A percentile compares a stretch with the other conserved stretches of the same genome.
These are phyloP conservation scores for Diaporthe sp. DNA, from an alignment of 2,329 filamentous ascomycete genomes.

Conservation along the genomic window DNA sequence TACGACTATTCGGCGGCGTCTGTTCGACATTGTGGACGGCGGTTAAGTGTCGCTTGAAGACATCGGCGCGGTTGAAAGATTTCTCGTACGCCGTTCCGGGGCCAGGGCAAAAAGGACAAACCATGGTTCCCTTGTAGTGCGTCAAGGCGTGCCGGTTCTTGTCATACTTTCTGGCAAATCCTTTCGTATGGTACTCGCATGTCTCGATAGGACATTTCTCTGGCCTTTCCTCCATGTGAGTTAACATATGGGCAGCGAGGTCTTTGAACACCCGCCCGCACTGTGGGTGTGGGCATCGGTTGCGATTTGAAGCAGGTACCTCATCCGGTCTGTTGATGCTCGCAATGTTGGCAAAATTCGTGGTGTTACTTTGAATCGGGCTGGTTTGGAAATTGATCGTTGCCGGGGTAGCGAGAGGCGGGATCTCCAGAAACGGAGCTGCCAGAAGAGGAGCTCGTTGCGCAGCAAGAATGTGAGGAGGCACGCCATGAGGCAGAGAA, in stretches of 20 bases:
- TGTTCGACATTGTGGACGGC: conserved; percentile 96
- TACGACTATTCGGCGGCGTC: conserved; percentile 89
- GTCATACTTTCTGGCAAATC: conserved; percentile 97
- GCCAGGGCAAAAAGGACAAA: conserved; percentile 95
- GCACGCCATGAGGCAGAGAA: conserved; percentile 40
- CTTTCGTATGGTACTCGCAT: conserved; percentile 94
- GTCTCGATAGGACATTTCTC: conserved; percentile 96
- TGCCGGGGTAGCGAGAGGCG: conserved; percentile 32
- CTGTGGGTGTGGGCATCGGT: conserved; percentile 69
- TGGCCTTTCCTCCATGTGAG: conserved; percentile 91
- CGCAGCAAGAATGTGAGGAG: conserved; percentile 34
- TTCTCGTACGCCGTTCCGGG: conserved; percentile 91
- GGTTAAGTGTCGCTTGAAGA: conserved; percentile 96
- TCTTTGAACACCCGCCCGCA: conserved; percentile 74
- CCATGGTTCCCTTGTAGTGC: conserved; percentile 96
- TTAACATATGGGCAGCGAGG: conserved; percentile 91
- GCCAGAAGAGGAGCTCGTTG: conserved; percentile 36
- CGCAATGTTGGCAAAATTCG: conserved; percentile 30
- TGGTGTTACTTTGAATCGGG: conserved; percentile 32
- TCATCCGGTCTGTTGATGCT: conserved; percentile 50
- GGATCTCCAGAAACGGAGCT: conserved; percentile 36
- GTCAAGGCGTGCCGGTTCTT: conserved; percentile 97
- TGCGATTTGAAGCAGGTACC: conserved; percentile 56
- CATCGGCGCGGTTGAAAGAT: conserved; percentile 95
- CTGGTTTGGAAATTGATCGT: conserved; percentile 41